A percentile compares a stretch with the other conserved stretches of the same genome.
Evolutionary conservation across 2,329 filamentous ascomycete genomes (phyloP).

Genomic region (Lecanicillium sp.): DNA sequence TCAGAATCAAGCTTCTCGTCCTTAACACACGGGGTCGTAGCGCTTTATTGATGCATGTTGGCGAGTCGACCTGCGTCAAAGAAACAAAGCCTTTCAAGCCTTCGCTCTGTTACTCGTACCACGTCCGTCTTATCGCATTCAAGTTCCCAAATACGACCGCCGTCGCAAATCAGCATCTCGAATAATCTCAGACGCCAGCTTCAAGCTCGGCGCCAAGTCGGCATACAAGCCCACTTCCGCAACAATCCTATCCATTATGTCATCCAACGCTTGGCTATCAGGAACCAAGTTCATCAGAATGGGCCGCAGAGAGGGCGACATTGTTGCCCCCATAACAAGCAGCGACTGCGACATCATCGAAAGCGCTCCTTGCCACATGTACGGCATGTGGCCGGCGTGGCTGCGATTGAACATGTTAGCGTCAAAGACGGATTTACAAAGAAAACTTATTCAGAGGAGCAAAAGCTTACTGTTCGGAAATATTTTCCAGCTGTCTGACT

Average conservation of each 20-base stretch:
- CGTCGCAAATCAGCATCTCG: constrained; percentile 69
- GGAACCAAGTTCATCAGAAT: constrained; percentile 53
- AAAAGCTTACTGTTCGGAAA: constrained; percentile 69
- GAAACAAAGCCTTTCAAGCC: no score
- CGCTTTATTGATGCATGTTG: no score
- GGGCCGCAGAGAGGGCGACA: constrained; percentile 63
- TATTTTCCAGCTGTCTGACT: constrained; percentile 70
- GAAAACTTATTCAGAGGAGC: no score
- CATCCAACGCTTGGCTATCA: constrained; percentile 55
- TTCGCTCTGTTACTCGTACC: no score
- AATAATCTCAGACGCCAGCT: constrained; percentile 70
- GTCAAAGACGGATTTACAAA: no score
- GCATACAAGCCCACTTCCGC: constrained; percentile 68
- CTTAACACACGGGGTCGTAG: no score
- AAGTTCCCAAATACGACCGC: constrained; percentile 49
- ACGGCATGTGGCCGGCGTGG: constrained; percentile 76
- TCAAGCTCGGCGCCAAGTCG: constrained; percentile 66
- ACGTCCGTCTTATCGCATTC: no score
- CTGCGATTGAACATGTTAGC: constrained; percentile 25
- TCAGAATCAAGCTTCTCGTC: no score
- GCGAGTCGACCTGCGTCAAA: no score
- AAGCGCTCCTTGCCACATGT: constrained; percentile 76
- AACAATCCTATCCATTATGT: constrained; percentile 70
- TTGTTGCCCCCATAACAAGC: constrained; percentile 75
- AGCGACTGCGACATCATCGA: constrained; percentile 77